These are phyloP conservation scores for Dichotomopilus funicola DNA, from an alignment of 2,329 filamentous ascomycete genomes.

Conservation along the genomic window DNA sequence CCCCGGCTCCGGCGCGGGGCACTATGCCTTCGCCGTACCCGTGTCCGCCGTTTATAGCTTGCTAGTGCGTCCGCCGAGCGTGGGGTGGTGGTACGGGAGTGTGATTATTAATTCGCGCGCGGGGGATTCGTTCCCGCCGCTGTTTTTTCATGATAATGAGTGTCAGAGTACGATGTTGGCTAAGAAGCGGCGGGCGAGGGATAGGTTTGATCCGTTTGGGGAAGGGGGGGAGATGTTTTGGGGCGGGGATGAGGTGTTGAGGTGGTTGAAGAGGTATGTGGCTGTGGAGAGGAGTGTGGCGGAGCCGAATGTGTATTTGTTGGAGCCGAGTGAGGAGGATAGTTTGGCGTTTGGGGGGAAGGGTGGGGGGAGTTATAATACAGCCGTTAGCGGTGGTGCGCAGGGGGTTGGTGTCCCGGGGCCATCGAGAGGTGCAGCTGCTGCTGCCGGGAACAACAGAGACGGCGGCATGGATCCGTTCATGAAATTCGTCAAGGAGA, in stretches of 20 bases:
- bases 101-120: constrained; percentile 85
- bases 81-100: constrained; percentile 98
- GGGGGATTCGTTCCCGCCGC: constrained; percentile 86
- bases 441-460: background rate
- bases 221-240: constrained; percentile 86
- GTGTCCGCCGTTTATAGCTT: constrained; percentile 87
- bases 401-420: constrained; percentile 22
- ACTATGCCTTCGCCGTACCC: constrained; percentile 87
- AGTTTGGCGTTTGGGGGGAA: constrained; percentile 70
- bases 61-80: constrained; percentile 79
- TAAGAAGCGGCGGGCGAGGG: constrained; percentile 75
- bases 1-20: constrained; percentile 59
- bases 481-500: constrained; percentile 88
- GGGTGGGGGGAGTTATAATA: constrained; percentile 36
- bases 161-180: constrained; percentile 93
- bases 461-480: constrained; percentile 87
- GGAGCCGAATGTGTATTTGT: constrained; percentile 84
- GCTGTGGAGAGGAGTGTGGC: constrained; percentile 74
- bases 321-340: constrained; percentile 83
- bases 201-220: constrained; percentile 86
- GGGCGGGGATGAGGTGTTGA: constrained; percentile 91
- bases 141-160: constrained; percentile 97
- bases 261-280: constrained; percentile 83
- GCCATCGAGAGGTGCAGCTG: constrained; percentile 26
- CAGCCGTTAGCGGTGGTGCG: constrained; percentile 43